Base-by-base conservation (phyloP, 129 eudicot species). In the Helianthus tuberosus region DNA sequence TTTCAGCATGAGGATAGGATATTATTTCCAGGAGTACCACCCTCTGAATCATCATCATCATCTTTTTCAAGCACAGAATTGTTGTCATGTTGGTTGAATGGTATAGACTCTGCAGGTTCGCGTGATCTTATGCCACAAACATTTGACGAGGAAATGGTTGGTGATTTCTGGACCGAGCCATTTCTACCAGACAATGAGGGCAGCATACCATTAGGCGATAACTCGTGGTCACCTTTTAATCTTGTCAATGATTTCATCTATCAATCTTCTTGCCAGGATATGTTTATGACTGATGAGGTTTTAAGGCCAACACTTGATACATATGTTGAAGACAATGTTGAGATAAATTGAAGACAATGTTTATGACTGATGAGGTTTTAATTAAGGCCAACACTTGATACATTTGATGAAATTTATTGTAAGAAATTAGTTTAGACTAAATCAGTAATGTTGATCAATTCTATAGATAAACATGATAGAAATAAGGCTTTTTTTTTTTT, bases 101-200 rank as follows among this genome's bases (percentile, higher is more conserved):
- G 71, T 35, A 8, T 73, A 11, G 80, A 76, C 29, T n/a, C n/a
- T 46, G 61, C 41, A 20, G 3, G 23, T 47, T 68, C 48, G 3
- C 15, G 80, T 44, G 68, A 67, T 32, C 5, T 66, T 47, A 68
- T 16, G 11, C 64, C 81, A 14, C 64, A 48, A 36, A 35, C 54
- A 69, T 60, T 36, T 41, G 64, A 49, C 35, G 54, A 77, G 0
- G 47, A 59, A 20, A 10, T 16, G 8, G 60, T 46, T 4, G 76
- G 15, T 17, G 38, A 25, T 69, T 69, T 69, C 53, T 77, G 81
- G 81, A 59, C 27, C 0, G 47, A 69, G 53, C 71, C 81, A 13
- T 69, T 69, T 59, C 1, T 47, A 36, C 8, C 29, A 8, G 64
- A 49, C 7, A 59, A 11, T 29, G 68, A n/a, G 15, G 5, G 23